A percentile compares a stretch with the other conserved stretches of the same genome.
Evolutionary conservation across 208 protist genomes (phyloP).

Genomic region (Leishmania martiniquensis): DNA sequence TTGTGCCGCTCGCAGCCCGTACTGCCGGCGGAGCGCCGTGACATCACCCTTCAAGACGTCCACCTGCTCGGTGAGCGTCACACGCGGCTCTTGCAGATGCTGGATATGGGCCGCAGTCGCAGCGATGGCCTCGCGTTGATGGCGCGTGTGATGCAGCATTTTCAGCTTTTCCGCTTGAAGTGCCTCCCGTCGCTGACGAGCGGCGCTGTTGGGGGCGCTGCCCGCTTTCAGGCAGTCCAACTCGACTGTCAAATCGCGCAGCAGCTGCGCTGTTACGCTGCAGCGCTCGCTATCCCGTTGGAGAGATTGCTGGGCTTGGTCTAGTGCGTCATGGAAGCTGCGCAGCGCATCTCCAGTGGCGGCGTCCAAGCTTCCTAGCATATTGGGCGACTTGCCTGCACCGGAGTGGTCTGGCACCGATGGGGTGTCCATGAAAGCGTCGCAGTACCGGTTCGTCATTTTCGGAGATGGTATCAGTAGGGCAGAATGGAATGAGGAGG

Average conservation of each 20-base stretch:
- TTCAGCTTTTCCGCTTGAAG: conserved; percentile 45
- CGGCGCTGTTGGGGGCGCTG: conserved; percentile 25
- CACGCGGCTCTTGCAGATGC: conserved; percentile 29
- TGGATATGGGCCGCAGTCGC: conserved; percentile 26
- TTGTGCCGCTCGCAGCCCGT: conserved; percentile 19
- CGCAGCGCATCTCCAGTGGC: conserved; percentile 39
- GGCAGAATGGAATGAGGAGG: neutral
- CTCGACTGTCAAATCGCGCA: conserved; percentile 16
- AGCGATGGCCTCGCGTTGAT: conserved; percentile 25
- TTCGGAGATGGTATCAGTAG: neutral
- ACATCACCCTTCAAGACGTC: conserved; percentile 13
- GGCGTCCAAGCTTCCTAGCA: conserved; percentile 43
- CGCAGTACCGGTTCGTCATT: neutral
- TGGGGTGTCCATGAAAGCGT: neutral
- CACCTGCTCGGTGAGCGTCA: conserved; percentile 8
- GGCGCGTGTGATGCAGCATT: conserved; percentile 17
- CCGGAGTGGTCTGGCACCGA: neutral
- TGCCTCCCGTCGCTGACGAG: conserved; percentile 34
- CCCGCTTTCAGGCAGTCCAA: conserved; percentile 15
- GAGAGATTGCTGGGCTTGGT: conserved; percentile 38
- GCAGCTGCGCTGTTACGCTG: conserved; percentile 8
- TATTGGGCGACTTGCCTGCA: conserved; percentile 2
- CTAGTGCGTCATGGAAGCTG: conserved; percentile 45
- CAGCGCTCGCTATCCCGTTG: conserved; percentile 44
- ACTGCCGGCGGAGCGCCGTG: conserved; percentile 19